These are phyloP conservation scores for Dictyostelium discoideum DNA, from an alignment of 78 protist species.

Conservation along the genomic window DNA sequence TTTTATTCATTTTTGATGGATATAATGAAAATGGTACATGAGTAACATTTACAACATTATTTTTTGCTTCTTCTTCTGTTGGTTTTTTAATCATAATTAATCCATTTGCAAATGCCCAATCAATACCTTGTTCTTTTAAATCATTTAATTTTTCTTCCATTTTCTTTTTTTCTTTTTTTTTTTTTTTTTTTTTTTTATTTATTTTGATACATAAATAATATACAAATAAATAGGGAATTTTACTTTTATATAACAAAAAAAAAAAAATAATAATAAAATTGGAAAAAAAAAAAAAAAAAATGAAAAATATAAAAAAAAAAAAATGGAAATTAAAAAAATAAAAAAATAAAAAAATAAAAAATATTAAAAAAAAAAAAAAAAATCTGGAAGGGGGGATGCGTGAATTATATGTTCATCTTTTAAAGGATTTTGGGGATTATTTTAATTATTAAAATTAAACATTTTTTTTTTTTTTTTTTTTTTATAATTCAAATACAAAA, in stretches of 20 bases:
- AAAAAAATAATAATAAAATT: neutral
- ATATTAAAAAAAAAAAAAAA: too few species aligned
- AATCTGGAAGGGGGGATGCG: too few species aligned
- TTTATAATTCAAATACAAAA: too few species aligned
- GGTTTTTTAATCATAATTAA: slow-evolving; percentile 31
- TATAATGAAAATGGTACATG: slow-evolving; percentile 82
- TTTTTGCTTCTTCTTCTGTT: slow-evolving; percentile 23
- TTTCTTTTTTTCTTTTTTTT: neutral
- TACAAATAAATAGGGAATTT: neutral
- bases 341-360: neutral
- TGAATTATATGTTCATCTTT: too few species aligned
- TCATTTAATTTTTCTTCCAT: slow-evolving; percentile 1
- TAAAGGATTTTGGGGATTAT: too few species aligned
- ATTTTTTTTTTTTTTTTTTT: too few species aligned
- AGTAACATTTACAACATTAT: neutral
- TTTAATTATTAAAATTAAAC: too few species aligned
- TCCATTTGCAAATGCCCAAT: slow-evolving; percentile 74
- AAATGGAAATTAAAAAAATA: neutral
- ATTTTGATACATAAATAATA: neutral
- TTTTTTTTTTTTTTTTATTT: neutral
- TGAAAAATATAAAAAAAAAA: neutral
- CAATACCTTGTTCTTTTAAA: slow-evolving; percentile 40
- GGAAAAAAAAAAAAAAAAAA: neutral
- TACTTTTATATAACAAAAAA: neutral
- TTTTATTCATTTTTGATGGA: slow-evolving; percentile 52